Percentiles rank a stretch among this genome's conserved stretches.
Conservation (phyloP, 345 rosid species). For the Conringia planisiliqua region DNA sequence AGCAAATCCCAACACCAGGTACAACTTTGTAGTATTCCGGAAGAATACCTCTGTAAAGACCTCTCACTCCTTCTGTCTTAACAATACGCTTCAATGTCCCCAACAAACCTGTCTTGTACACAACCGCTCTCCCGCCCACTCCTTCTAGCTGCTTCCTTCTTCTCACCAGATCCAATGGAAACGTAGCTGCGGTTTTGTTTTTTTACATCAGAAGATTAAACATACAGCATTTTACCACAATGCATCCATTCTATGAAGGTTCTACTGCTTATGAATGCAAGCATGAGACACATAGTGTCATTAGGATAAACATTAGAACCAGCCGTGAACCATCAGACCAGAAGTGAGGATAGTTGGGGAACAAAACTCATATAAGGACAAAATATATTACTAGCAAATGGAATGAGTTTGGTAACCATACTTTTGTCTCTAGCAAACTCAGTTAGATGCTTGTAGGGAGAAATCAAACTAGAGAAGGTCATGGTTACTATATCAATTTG, state of each 20-base stretch:
- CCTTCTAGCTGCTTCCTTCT: constrained; percentile 94
- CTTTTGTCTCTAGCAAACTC: too few species aligned
- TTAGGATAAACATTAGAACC: not conserved
- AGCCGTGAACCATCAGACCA: not conserved
- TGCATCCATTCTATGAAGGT: not conserved
- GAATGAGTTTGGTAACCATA: too few species aligned
- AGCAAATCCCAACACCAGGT: constrained; percentile 90
- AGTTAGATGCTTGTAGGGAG: too few species aligned
- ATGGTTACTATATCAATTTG: too few species aligned
- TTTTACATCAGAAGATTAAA: not conserved
- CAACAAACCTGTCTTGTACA: constrained; percentile 66
- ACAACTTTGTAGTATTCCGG: constrained; percentile 96
- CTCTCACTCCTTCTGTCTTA: constrained; percentile 61
- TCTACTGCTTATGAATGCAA: not conserved
- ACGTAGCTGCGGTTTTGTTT: constrained; percentile 55
- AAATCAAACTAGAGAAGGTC: too few species aligned
- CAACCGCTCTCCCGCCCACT: constrained; percentile 68
- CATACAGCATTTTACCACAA: not conserved
- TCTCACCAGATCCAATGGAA: constrained; percentile 92
- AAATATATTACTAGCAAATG: too few species aligned
- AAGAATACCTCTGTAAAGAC: constrained; percentile 82
- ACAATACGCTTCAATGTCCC: constrained; percentile 69
- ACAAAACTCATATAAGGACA: too few species aligned
- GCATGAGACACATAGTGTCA: not conserved
- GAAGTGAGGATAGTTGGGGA: not conserved